Evolutionary conservation across 2,329 filamentous ascomycete genomes (phyloP).

Genomic region (Cladophialophora yegresii): DNA sequence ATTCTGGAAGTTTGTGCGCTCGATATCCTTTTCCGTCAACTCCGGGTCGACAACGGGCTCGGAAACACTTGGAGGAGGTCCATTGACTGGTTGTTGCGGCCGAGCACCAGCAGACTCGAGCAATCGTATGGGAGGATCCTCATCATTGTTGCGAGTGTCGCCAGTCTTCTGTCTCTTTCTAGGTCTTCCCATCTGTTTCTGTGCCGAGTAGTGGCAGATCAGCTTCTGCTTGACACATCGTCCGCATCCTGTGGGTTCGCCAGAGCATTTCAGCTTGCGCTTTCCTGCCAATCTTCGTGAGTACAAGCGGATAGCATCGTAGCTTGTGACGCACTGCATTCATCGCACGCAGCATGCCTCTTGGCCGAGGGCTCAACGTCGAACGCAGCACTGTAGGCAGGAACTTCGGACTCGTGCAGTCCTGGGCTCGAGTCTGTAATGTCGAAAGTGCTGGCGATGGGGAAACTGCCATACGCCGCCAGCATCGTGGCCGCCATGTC

Average conservation of each 20-base stretch:
- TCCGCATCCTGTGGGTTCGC: constrained; percentile 47
- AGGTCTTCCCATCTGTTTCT: constrained; percentile 53
- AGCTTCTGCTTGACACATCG: constrained; percentile 49
- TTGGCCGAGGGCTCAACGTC: constrained; percentile 41
- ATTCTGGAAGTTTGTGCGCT: constrained; percentile 34
- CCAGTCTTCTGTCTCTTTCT: constrained; percentile 46
- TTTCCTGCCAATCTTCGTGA: constrained; percentile 43
- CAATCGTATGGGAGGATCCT: not conserved
- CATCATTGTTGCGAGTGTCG: constrained; percentile 35
- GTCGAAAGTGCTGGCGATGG: constrained; percentile 27
- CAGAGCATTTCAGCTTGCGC: constrained; percentile 53
- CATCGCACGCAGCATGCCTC: constrained; percentile 52
- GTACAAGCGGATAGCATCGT: constrained; percentile 12
- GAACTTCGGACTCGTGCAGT: constrained; percentile 21
- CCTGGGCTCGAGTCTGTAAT: constrained; percentile 25
- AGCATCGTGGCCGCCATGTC: constrained; percentile 11
- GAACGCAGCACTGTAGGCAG: constrained; percentile 31
- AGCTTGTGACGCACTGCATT: constrained; percentile 47
- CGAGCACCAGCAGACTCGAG: not conserved
- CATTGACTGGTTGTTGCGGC: constrained; percentile 3
- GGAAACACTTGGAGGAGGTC: constrained; percentile 9
- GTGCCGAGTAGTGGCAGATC: constrained; percentile 49
- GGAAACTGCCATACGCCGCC: constrained; percentile 21
- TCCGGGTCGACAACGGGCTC: constrained; percentile 22
- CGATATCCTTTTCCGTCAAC: constrained; percentile 23